Evolutionary conservation across 352 stramenopile species (phyloP), one percentile per base, ranked within the genome.

Genomic region (Phytophthora capsici): DNA sequence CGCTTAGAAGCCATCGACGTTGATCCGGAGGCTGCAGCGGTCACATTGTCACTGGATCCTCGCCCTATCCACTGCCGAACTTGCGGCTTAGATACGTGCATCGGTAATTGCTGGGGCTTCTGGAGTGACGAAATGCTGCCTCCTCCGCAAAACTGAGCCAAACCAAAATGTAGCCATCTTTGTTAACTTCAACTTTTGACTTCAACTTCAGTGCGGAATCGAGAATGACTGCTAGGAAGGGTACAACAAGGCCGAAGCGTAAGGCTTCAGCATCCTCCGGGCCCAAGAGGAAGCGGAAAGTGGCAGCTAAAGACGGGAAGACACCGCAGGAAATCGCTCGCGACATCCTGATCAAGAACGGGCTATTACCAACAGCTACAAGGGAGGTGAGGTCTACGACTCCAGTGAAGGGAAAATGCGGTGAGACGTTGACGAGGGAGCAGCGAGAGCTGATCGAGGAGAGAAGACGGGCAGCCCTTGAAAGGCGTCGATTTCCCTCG

Each of bases 81-180:
- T 6, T 91, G 82, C 37, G 82, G 82, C 40, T 57, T 74, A 4
- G 38, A 63, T 14, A 65, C 63, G 30, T 91, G 82, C 65, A 75
- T 78, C 52, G 82, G 82, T 61, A 91, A 88, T 22, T 91, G 82
- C 66, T 91, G 82, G 82, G 82, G 82, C 10, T 91, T 91, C 54
- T 91, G 82, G 82, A 91, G 80, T 54, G 82, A 91, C 45, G 59
- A 78, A 62, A 41, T 75, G 45, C 46, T 76, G 50, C 43, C 59
- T 45, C 34, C 57, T 56, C 57, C 56, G 2, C 45, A 69, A 28
- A 69, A 69, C 48, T 66, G 59, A 44, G 6, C 44, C 43, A 23
- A 20, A 19, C 16, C 26, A 22, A 25, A 73, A 67, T 75, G 66
- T 74, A 70, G 60, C 54, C 62, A 69, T 67, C 14, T 57, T 59